Percentiles rank a stretch among this genome's conserved stretches.
These are phyloP conservation scores for Castanea crenata DNA, from an alignment of 306 rosid species.

Conservation along the genomic window DNA sequence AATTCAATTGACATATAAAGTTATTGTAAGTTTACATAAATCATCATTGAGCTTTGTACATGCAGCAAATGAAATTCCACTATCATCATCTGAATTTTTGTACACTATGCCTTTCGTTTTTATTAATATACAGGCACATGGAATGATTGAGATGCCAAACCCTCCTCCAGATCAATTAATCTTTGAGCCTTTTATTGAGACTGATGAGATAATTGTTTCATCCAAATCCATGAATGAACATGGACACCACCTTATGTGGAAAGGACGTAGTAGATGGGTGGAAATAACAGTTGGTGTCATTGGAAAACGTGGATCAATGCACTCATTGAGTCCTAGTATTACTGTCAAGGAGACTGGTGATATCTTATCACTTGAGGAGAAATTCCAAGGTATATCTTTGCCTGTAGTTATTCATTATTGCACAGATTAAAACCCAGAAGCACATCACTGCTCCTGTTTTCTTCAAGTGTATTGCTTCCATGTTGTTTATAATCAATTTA, in stretches of 20 bases:
- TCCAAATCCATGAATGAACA: conserved; percentile 45
- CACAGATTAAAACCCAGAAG: conserved; percentile 6
- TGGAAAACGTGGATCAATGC: conserved; percentile 82
- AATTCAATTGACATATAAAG: neutral
- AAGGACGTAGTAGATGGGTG: conserved; percentile 90
- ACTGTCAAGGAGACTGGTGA: conserved; percentile 96
- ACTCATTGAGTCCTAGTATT: conserved; percentile 83
- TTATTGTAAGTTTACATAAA: neutral
- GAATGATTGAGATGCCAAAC: conserved; percentile 90
- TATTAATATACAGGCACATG: conserved; percentile 54
- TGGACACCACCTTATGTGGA: conserved; percentile 64
- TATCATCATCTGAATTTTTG: conserved; percentile 15
- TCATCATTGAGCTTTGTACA: conserved; percentile 6
- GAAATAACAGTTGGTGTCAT: conserved; percentile 91
- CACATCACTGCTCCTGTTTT: neutral
- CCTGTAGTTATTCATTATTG: neutral
- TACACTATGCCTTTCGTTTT: conserved; percentile 10
- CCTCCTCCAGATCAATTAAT: conserved; percentile 80
- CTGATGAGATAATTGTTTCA: conserved; percentile 75
- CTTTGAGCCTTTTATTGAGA: conserved; percentile 92
- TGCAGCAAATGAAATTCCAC: neutral
- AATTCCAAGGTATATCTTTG: conserved; percentile 74
- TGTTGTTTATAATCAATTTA: neutral
- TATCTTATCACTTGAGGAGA: conserved; percentile 91
- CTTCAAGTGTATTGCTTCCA: neutral